phyloP scores from a whole-genome alignment of 108 stramenopile species.

The Nannochloropsis oceanica region DNA sequence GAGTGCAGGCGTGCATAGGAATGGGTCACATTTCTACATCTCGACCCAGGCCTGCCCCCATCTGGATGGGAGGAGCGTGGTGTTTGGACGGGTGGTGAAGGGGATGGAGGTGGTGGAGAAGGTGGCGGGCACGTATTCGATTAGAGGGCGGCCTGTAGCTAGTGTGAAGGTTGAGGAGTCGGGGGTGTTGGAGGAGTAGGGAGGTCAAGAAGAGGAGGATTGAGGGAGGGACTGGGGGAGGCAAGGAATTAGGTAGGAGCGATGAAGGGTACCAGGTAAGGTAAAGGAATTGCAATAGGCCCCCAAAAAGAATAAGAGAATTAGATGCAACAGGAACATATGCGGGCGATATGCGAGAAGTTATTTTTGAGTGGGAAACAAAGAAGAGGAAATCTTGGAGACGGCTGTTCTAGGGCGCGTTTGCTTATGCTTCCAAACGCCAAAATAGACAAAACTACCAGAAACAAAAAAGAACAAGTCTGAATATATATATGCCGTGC shows the following conservation, averaged over 20 bases:
- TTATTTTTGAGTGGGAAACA: no score
- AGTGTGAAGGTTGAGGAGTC: background rate
- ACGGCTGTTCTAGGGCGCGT: no score
- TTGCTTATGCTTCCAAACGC: no score
- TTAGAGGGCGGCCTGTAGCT: constrained; percentile 19
- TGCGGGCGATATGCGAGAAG: no score
- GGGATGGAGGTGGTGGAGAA: constrained; percentile 17
- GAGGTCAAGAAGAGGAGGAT: background rate
- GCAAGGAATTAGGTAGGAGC: background rate
- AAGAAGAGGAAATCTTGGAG: no score
- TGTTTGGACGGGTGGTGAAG: constrained; percentile 16
- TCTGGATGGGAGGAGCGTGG: constrained; percentile 31
- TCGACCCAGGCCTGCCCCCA: constrained; percentile 19
- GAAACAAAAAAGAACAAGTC: no score
- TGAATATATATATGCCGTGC: no score
- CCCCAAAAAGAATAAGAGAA: no score
- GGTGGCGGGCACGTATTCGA: constrained; percentile 15
- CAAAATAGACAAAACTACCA: no score
- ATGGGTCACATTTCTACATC: constrained; percentile 29
- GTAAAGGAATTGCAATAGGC: background rate
- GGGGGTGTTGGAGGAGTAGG: background rate
- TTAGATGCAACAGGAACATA: no score
- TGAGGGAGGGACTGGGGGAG: background rate
- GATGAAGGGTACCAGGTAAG: background rate
- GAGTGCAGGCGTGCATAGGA: constrained; percentile 14